phyloP scores from a whole-genome alignment of 768 basidiomycete species.

The Fomitopsis serialis region DNA sequence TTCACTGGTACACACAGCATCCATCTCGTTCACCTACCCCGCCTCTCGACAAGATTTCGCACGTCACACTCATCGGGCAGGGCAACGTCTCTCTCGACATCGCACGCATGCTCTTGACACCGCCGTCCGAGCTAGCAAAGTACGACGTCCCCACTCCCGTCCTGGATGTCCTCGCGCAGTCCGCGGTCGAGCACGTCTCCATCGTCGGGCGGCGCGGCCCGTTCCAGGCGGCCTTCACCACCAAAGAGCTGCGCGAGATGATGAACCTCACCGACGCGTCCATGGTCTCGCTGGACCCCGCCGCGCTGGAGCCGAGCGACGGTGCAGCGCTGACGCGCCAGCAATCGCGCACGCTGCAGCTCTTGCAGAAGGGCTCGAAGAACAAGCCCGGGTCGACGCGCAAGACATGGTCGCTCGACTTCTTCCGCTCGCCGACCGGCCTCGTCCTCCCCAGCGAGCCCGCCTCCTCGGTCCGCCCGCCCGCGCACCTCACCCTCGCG shows the following conservation, averaged over 20 bases:
- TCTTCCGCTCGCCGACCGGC: constrained; percentile 67
- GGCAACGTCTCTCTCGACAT: constrained; percentile 95
- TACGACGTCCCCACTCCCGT: constrained; percentile 81
- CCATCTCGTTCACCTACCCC: constrained; percentile 54
- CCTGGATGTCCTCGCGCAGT: constrained; percentile 57
- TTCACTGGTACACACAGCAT: constrained; percentile 96
- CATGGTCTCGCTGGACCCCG: constrained; percentile 56
- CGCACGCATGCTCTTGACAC: constrained; percentile 82
- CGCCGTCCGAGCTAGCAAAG: constrained; percentile 49
- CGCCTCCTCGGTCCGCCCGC: constrained; percentile 15
- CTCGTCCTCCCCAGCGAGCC: constrained; percentile 25
- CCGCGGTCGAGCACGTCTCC: constrained; percentile 67
- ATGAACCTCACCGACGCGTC: constrained; percentile 52
- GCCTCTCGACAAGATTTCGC: constrained; percentile 54
- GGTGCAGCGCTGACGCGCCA: constrained; percentile 44
- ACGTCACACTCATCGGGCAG: constrained; percentile 86
- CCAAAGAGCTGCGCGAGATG: constrained; percentile 91
- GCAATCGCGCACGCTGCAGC: constrained; percentile 59
- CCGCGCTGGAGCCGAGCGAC: constrained; percentile 33
- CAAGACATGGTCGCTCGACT: constrained; percentile 79
- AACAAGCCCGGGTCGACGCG: constrained; percentile 39
- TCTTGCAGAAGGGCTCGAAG: constrained; percentile 62
- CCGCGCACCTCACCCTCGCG: constrained; percentile 42
- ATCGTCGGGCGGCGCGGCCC: constrained; percentile 87
- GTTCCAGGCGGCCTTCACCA: constrained; percentile 83